phyloP scores from a whole-genome alignment of 345 rosid genomes.

The Populus davidiana region DNA sequence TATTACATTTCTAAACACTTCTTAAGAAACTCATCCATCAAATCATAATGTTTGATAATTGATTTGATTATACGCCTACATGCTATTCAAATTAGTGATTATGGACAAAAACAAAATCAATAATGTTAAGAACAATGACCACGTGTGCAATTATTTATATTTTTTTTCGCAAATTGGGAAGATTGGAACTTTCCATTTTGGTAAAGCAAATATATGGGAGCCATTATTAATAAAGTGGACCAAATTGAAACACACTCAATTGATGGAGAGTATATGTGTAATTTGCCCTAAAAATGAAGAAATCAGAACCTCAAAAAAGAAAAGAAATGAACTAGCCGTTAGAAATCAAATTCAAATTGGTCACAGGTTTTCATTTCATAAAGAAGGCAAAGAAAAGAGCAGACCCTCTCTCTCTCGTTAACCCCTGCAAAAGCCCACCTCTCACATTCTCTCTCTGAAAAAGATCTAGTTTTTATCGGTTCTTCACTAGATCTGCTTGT shows the following conservation, averaged over 20 bases:
- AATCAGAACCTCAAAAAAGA: background rate
- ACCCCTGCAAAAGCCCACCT: background rate
- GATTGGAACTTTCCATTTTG: too few species aligned
- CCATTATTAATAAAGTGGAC: background rate
- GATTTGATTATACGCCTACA: background rate
- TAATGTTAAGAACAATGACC: background rate
- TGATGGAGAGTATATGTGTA: background rate
- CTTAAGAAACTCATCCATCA: too few species aligned
- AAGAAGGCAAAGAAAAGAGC: conserved; percentile 1
- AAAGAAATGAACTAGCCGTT: conserved; percentile 32
- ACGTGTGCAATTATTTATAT: too few species aligned
- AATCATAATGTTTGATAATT: too few species aligned
- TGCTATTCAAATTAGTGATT: background rate
- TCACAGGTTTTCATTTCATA: conserved; percentile 11
- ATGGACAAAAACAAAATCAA: background rate
- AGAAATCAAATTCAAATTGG: conserved; percentile 23
- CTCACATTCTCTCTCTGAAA: conserved; percentile 3
- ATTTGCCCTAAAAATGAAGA: background rate
- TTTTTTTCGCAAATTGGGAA: too few species aligned
- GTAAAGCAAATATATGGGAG: background rate
- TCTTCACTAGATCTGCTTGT: conserved; percentile 13
- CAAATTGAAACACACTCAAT: background rate
- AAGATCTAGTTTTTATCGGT: background rate
- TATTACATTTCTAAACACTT: too few species aligned
- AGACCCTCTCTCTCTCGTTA: background rate